Base-by-base conservation (phyloP, 768 basidiomycete genomes). In the Lanmaoa pseudosensibilis region DNA sequence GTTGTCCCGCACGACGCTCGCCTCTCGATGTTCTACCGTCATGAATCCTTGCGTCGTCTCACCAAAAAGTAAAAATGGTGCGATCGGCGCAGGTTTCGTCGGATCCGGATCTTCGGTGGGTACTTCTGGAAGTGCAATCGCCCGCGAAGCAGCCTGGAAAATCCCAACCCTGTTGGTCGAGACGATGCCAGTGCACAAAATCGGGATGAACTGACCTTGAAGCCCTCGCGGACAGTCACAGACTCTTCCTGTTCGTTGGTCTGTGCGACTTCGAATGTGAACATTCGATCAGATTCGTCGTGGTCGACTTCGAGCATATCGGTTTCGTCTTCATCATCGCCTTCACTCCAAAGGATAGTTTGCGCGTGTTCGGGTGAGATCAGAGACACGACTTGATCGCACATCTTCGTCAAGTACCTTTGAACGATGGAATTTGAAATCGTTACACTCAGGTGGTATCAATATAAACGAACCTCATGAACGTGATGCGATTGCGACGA, bases 401-500 rank as follows among this genome's bases (percentile, higher is more conserved):
- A 71, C 38, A 86, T 74, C 68, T 83, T 83, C 2, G 76, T 83
- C 13, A 86, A 77, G 59, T 87, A 86, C 46, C 85, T 85, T 36
- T 10, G 5, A 15, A 13, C 44, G 0, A 46, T 19, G 4, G 2
- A 15, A 23, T 23, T 4, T 1, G 18, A 25, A 9, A 1, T 13
- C 4, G 3, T 2, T 38, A 21, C 18, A 18, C 15, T 39, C 23
- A 1, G 18, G 27, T 13, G 12, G 2, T 10, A 6, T 40, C n/a
- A 1, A 52, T 27, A 1, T 5, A 3, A 7, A 54, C 69, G 38
- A 67, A 82, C 85, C 84, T 70, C 82, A 86, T 85, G 60, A 86
- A 86, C 0, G 83, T 83, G 3, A 80, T 72, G 5, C 85, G 75
- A 68, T 85, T 86, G 3, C 79, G 75, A 30, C 73, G 63, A 46